phyloP scores from a whole-genome alignment of 78 protist genomes.

The Polysphondylium violaceum region DNA sequence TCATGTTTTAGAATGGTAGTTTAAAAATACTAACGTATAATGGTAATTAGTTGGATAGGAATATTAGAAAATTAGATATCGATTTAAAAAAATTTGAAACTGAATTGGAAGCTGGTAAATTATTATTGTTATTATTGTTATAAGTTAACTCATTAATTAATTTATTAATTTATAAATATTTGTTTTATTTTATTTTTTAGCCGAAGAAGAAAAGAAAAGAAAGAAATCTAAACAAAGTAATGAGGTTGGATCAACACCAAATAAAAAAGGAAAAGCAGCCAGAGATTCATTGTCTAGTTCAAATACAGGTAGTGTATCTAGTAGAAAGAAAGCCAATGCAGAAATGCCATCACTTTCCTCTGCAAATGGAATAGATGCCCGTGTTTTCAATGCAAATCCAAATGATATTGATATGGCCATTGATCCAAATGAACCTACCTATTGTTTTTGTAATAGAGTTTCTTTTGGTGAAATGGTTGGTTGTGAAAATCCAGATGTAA shows the following conservation, averaged over 20 bases:
- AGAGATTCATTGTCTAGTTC: constrained; percentile 5
- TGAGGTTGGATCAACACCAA: neutral
- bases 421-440: constrained; percentile 93
- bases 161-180: neutral
- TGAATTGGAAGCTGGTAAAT: constrained; percentile 63
- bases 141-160: no score
- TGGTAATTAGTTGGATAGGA: constrained; percentile 60
- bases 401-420: constrained; percentile 89
- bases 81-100: constrained; percentile 81
- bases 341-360: constrained; percentile 7
- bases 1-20: neutral
- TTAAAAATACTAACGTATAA: constrained; percentile 9
- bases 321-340: constrained; percentile 3
- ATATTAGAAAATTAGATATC: constrained; percentile 73
- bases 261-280: constrained; percentile 23
- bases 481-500: constrained; percentile 88
- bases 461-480: constrained; percentile 94
- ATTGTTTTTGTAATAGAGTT: constrained; percentile 90
- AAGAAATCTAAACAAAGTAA: constrained; percentile 25
- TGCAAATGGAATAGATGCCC: constrained; percentile 9
- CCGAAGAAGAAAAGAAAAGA: constrained; percentile 66
- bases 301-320: neutral
- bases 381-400: constrained; percentile 23
- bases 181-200: neutral
- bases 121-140: no score